A percentile compares a stretch with the other conserved stretches of the same genome.
phyloP scores from a whole-genome alignment of 345 rosid genomes.

The Trapa bicornis region DNA sequence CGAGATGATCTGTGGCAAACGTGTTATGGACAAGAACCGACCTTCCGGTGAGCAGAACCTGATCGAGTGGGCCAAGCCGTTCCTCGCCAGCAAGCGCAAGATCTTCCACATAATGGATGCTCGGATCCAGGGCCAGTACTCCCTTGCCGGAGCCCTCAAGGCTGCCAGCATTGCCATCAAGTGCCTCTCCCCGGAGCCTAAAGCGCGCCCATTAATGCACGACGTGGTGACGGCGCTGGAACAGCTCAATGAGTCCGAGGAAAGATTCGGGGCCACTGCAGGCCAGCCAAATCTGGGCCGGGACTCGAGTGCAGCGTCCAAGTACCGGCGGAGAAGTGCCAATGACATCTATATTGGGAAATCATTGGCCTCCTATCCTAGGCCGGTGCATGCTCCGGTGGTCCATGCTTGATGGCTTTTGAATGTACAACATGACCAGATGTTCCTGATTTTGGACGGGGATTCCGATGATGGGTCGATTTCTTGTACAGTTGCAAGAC shows the following conservation, averaged over 20 bases:
- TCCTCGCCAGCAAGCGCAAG: conserved; percentile 65
- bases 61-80: conserved; percentile 89
- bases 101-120: conserved; percentile 57
- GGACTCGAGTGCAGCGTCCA: conserved; percentile 10
- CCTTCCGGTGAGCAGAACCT: conserved; percentile 70
- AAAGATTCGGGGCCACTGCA: conserved; percentile 7
- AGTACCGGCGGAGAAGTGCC: conserved; percentile 10
- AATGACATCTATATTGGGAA: conserved; percentile 3
- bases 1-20: conserved; percentile 75
- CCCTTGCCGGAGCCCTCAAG: conserved; percentile 35
- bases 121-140: conserved; percentile 52
- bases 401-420: not conserved
- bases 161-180: conserved; percentile 45
- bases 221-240: conserved; percentile 56
- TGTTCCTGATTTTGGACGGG: not conserved
- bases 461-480: not conserved
- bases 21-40: conserved; percentile 71
- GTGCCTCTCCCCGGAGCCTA: conserved; percentile 66
- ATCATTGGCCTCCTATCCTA: not conserved
- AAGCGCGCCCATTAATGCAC: conserved; percentile 58
- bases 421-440: not conserved
- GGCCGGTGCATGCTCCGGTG: conserved; percentile 17
- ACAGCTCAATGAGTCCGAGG: conserved; percentile 35
- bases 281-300: conserved; percentile 9
- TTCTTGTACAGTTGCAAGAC: not conserved